Evolutionary conservation across 768 basidiomycete genomes (phyloP).

Genomic region (Naganishia randhawae): DNA sequence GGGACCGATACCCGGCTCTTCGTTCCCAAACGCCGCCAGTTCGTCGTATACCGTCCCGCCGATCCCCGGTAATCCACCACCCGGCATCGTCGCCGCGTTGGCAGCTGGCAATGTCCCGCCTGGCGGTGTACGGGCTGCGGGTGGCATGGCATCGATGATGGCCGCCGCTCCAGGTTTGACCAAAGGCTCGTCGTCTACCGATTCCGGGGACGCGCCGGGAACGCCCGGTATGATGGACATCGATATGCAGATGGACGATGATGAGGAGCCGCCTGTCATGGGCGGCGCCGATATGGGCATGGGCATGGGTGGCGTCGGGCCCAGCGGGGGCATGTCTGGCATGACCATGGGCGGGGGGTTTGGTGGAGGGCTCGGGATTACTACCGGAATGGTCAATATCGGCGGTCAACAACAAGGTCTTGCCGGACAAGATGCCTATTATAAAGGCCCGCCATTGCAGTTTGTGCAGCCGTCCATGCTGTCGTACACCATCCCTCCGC

Average conservation of each 20-base stretch:
- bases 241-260: slow-evolving; percentile 44
- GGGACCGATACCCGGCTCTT: slow-evolving; percentile 2
- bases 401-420: slow-evolving; percentile 8
- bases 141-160: background rate
- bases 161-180: slow-evolving; percentile 25
- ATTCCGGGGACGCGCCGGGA: slow-evolving; percentile 36
- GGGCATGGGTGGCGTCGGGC: no score
- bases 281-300: background rate
- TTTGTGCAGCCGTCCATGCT: slow-evolving; percentile 41
- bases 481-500: slow-evolving; percentile 34
- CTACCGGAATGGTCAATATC: background rate
- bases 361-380: background rate
- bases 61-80: slow-evolving; percentile 18
- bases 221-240: slow-evolving; percentile 51
- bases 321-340: background rate
- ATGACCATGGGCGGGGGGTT: background rate
- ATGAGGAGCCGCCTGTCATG: slow-evolving; percentile 12
- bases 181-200: slow-evolving; percentile 20
- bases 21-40: slow-evolving; percentile 28
- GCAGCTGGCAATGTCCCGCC: background rate
- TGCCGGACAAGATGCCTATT: slow-evolving; percentile 8
- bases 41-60: slow-evolving; percentile 22
- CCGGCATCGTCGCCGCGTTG: slow-evolving; percentile 15
- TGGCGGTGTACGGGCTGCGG: background rate
- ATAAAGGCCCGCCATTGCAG: slow-evolving; percentile 28